phyloP scores from a whole-genome alignment of 2,329 filamentous ascomycete genomes.

The Neophaeococcomyces aloes region DNA sequence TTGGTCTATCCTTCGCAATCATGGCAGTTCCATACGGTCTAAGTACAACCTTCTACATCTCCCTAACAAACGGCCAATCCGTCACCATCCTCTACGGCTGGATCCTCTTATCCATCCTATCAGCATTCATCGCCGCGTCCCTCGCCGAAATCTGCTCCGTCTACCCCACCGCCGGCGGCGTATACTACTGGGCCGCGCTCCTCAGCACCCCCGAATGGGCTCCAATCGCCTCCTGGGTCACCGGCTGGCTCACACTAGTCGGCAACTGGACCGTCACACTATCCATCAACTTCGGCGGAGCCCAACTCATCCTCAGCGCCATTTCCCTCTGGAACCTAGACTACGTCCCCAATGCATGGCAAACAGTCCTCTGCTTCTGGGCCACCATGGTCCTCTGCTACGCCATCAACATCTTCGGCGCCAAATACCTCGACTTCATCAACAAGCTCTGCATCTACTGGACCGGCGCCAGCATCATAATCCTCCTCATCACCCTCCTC shows the following conservation, averaged over 20 bases:
- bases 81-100: conserved; percentile 63
- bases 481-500: conserved; percentile 41
- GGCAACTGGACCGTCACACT: conserved; percentile 62
- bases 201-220: conserved; percentile 55
- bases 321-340: conserved; percentile 61
- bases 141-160: conserved; percentile 60
- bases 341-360: conserved; percentile 55
- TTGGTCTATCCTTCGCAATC: conserved; percentile 61
- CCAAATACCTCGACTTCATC: conserved; percentile 54
- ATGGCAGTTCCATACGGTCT: conserved; percentile 63
- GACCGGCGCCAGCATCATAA: conserved; percentile 50
- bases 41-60: conserved; percentile 58
- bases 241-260: conserved; percentile 61
- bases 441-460: conserved; percentile 66
- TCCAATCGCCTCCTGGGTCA: conserved; percentile 57
- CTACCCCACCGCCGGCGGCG: conserved; percentile 57
- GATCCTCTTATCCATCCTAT: conserved; percentile 55
- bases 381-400: conserved; percentile 57
- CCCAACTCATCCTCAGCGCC: conserved; percentile 56
- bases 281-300: conserved; percentile 62
- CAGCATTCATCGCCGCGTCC: conserved; percentile 53
- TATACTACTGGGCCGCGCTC: conserved; percentile 64
- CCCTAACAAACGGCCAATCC: conserved; percentile 55
- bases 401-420: conserved; percentile 53
- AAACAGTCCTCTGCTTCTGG: conserved; percentile 63